Evolutionary conservation across 192 early-diverging fungal species (phyloP), one percentile per base, ranked within the genome.

Genomic region (Coemansia guatemalensis): DNA sequence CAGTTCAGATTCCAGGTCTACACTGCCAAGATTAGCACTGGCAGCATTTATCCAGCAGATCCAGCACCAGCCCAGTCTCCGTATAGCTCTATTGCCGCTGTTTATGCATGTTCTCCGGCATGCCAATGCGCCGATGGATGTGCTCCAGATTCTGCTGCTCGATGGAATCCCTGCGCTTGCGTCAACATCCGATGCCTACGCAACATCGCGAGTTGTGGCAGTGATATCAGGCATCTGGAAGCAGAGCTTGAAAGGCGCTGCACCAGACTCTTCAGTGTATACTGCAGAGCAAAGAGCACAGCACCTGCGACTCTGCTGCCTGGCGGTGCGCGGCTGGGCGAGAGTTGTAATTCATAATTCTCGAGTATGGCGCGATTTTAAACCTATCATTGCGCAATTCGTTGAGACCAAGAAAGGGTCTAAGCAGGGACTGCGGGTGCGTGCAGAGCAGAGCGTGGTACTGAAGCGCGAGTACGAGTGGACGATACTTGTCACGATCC

Each of bases 311-410:
- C 53, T 74, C 39, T 41, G 54, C 48, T 68, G 62, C 20, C 52
- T 74, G 26, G 73, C 67, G 3, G 54, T 74, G 18, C 73, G 73
- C 20, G 62, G 59, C 3, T 74, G 73, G 73, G 50, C 57, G 1
- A 56, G 64, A 25, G 29, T 65, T 22, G 73, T 69, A n/a, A 18
- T 22, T 2, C 58, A 41, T 27, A 74, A 65, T 26, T 59, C 73
- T 8, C 73, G 73, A 11, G 73, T 69, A 8, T 75, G 73, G 73
- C 73, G 63, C 44, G 73, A 75, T 41, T 33, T 75, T 48, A 35
- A 56, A 33, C 59, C 62, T 4, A 50, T 69, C 12, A 22, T 75
- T 29, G 48, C 53, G 24, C 73, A 75, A 21, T 51, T 68, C 44
- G 67, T 64, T 2, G 73, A 75, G 55, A 52, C 62, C 7, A 60